A percentile compares a stretch with the other conserved stretches of the same genome.
phyloP scores from a whole-genome alignment of 768 basidiomycete genomes.

The Mycena alexandri region DNA sequence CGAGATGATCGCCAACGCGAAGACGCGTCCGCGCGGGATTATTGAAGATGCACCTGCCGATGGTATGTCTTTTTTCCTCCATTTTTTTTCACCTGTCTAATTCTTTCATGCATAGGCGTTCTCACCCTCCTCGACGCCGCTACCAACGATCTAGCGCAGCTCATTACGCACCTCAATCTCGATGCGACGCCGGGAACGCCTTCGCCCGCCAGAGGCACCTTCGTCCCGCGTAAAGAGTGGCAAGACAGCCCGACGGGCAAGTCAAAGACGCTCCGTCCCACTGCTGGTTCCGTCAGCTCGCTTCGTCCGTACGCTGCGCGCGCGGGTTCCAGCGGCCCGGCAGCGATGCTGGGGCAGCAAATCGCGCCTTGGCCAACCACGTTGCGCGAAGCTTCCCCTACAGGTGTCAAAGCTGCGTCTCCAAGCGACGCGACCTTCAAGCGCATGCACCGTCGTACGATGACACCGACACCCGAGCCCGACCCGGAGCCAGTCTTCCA shows the following conservation, averaged over 20 bases:
- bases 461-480: conserved; percentile 69
- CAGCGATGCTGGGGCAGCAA: conserved; percentile 60
- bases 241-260: conserved; percentile 50
- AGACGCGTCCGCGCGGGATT: conserved; percentile 65
- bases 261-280: conserved; percentile 41
- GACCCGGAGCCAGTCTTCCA: conserved; percentile 72
- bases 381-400: conserved; percentile 43
- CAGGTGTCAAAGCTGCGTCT: conserved; percentile 27
- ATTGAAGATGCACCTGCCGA: conserved; percentile 69
- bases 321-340: conserved; percentile 39
- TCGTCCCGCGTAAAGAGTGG: conserved; percentile 36
- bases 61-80: conserved; percentile 51
- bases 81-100: conserved; percentile 11
- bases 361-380: conserved; percentile 73
- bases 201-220: conserved; percentile 41
- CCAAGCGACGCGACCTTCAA: conserved; percentile 43
- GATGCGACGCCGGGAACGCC: conserved; percentile 79
- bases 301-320: conserved; percentile 63
- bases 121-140: conserved; percentile 82
- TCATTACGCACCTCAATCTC: conserved; percentile 86
- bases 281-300: conserved; percentile 58
- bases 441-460: conserved; percentile 63
- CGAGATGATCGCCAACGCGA: conserved; percentile 37
- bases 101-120: conserved; percentile 55
- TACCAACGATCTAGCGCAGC: conserved; percentile 81